Evolutionary conservation across 345 rosid species (phyloP).

Genomic region (Aegle marmelos): DNA sequence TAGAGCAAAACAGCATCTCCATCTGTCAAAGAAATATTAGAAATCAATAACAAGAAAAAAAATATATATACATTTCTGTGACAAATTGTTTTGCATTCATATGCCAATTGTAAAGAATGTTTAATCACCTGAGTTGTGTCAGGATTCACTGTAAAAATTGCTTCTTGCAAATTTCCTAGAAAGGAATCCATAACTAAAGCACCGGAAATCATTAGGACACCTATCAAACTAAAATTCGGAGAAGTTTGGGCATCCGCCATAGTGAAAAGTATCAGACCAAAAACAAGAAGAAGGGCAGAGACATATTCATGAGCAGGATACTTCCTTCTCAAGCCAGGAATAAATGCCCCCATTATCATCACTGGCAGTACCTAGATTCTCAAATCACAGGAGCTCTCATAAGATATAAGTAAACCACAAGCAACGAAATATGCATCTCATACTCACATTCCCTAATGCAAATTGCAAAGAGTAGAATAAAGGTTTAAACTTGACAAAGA

Average conservation of each 20-base stretch:
- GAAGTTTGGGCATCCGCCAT: constrained; percentile 93
- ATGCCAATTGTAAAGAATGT: background rate
- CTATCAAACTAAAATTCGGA: constrained; percentile 80
- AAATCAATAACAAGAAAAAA: background rate
- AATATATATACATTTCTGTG: background rate
- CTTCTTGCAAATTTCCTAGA: constrained; percentile 93
- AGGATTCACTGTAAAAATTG: constrained; percentile 86
- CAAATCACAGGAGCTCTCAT: background rate
- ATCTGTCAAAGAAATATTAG: constrained; percentile 37
- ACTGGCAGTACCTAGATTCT: constrained; percentile 72
- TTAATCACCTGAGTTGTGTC: constrained; percentile 75
- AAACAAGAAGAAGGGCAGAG: constrained; percentile 75
- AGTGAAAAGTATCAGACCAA: constrained; percentile 86
- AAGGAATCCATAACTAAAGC: constrained; percentile 88
- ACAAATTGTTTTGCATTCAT: constrained; percentile 3
- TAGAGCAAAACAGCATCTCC: constrained; percentile 96
- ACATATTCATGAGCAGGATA: constrained; percentile 79
- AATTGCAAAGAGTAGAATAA: background rate
- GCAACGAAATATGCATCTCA: background rate
- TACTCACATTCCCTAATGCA: background rate
- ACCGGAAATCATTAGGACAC: constrained; percentile 85
- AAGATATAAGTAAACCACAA: background rate
- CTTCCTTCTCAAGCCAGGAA: constrained; percentile 87
- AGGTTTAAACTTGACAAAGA: background rate
- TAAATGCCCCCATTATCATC: constrained; percentile 96